Base-by-base conservation (phyloP, 495 filamentous ascomycete genomes). In the Tricharina praecox region DNA sequence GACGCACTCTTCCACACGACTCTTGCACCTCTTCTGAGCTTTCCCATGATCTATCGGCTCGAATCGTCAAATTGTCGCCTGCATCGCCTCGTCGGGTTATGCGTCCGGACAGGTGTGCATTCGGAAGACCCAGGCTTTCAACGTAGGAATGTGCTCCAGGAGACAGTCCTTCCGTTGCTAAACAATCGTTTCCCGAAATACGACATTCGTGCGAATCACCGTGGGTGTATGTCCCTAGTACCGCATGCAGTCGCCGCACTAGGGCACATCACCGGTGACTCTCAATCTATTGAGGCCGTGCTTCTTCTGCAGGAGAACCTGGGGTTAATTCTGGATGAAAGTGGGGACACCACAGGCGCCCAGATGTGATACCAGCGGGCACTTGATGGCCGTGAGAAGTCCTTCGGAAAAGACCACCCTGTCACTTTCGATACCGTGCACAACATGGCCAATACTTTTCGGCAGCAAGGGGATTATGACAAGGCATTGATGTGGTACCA, bases 331-430 rank as follows among this genome's bases (percentile, higher is more conserved):
- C 24, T 23, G 20, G 20, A 8, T 21, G 39, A 44, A 8, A 48
- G 56, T 44, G 57, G 51, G 15, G 41, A 49, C 23, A 49, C 54
- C 13, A 43, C 56, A 26, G 47, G 48, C 25, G 62, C 62, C 8
- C 30, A 35, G 26, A 45, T 32, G 28, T 32, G 28, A 13, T 32
- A 32, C 28, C 28, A 32, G 13, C 28, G 28, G 28, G 28, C 53
- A 10, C 37, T 65, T 23, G 36, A 19, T 20, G 53, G 63, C 9
- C 35, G 36, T 28, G 49, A 60, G 47, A 63, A 55, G 37, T 41
- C 42, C 3, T 42, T 65, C 4, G 56, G 60, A 23, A 41, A 42
- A 18, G 53, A 63, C 25, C 56, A 62, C 35, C 60, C 56, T 2
- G 10, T 41, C 18, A 57, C 60, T 18, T 30, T 62, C 28, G 20